A percentile compares a stretch with the other conserved stretches of the same genome.
These are phyloP conservation scores for Neolentinus lepideus DNA, from an alignment of 1,284 basidiomycete genomes.

Conservation along the genomic window DNA sequence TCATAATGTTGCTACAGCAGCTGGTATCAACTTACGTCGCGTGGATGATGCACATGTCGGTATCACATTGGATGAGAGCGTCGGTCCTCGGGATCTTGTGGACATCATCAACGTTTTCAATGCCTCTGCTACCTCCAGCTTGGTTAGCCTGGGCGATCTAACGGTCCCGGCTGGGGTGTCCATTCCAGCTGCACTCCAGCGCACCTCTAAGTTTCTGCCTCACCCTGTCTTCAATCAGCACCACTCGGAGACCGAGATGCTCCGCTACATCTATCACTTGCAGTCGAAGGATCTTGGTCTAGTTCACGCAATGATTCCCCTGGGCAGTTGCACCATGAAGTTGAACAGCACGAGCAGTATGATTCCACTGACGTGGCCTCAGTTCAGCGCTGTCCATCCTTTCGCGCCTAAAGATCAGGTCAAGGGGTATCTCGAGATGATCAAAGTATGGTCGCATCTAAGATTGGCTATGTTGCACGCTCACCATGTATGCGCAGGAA, in stretches of 20 bases:
- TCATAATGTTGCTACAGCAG: slow-evolving; percentile 61
- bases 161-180: slow-evolving; percentile 28
- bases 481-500: slow-evolving; percentile 43
- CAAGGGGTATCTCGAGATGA: slow-evolving; percentile 78
- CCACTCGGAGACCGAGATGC: slow-evolving; percentile 97
- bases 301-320: slow-evolving; percentile 94
- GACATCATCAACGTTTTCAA: slow-evolving; percentile 82
- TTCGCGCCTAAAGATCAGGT: slow-evolving; percentile 92
- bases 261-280: slow-evolving; percentile 92
- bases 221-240: slow-evolving; percentile 93
- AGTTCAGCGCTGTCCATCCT: slow-evolving; percentile 87
- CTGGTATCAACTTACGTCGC: slow-evolving; percentile 79
- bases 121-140: slow-evolving; percentile 37
- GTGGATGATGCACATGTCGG: slow-evolving; percentile 79
- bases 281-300: slow-evolving; percentile 94
- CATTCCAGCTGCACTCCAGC: slow-evolving; percentile 55
- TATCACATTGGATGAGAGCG: slow-evolving; percentile 91
- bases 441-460: slow-evolving; percentile 45
- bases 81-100: slow-evolving; percentile 69
- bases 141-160: slow-evolving; percentile 36
- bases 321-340: slow-evolving; percentile 97
- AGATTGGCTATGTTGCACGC: background rate
- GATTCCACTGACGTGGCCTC: slow-evolving; percentile 93
- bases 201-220: slow-evolving; percentile 73
- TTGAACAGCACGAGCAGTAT: slow-evolving; percentile 96